Base-by-base conservation (phyloP, 2,329 filamentous ascomycete genomes). In the Pseudomassariella vexata region DNA sequence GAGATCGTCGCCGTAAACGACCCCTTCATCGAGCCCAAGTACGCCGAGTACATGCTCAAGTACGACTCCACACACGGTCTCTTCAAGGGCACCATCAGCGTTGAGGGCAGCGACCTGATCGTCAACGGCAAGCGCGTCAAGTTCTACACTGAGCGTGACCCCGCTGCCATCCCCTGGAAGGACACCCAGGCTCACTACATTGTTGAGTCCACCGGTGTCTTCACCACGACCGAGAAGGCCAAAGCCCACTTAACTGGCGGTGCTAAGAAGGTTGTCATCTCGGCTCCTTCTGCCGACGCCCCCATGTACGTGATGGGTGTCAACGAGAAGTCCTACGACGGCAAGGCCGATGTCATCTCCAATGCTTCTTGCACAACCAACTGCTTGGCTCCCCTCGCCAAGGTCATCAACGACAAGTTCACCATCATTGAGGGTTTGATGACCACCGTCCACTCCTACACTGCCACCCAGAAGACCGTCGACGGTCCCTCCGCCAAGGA, bases 341-440 rank as follows among this genome's bases (percentile, higher is more conserved):
- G 83, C 63, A 85, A 85, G 63, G 78, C 92, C 66, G 73, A 87
- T 56, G 82, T 98, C 65, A 86, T 96, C 73, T 96, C 92, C 73
- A 98, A 98, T 76, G 92, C 92, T 56, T 96, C 92, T 54, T 96
- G 92, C 87, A 98, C 92, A 66, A 96, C 92, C 78, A 98, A 98
- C 86, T 96, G 92, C 82, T 73, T 98, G 69, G 92, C 92, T 66
- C 92, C 92, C 63, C 85, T 98, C 48, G 92, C 92, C 75, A 98
- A 96, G 85, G 88, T 96, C 60, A 80, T 98, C 73, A 75, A 98
- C 80, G 90, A 96, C 79, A 94, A 95, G 70, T 98, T 83, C 76
- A 82, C 76, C 67, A 92, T 98, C 64, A 69, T 95, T 59, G 92
- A 98, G 80, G 92, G 90, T 79, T 82, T 96, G 57, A 98, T 98